Base-by-base conservation (phyloP, 2,329 filamentous ascomycete species). In the Fusarium drepaniforme region DNA sequence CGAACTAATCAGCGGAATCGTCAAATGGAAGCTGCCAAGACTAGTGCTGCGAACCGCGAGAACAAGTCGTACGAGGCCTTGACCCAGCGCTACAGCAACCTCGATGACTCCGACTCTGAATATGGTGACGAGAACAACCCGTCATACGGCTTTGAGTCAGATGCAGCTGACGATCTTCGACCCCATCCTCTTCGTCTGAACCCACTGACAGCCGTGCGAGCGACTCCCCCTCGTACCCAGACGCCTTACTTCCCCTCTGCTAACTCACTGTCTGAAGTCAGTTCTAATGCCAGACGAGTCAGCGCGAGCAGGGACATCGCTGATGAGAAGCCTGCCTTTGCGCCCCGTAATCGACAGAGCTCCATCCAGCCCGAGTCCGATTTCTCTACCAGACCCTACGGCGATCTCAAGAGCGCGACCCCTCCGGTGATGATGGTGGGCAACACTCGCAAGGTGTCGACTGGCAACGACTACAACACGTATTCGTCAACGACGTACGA, bases 331-430 rank as follows among this genome's bases (percentile, higher is more conserved):
- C 74, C 75, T 25, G 71, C 70, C 11, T 70, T 73, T 21, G 25
- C 70, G 44, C 66, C 79, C 42, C 75, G 81, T 42, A 78, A 82
- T 70, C 69, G 76, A 42, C 77, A 80, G 66, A 87, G 85, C 72
- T 87, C 86, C 56, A 88, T 89, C 71, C 88, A 89, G 78, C 75
- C 84, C 37, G 88, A 90, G 61, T 77, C 78, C 18, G 80, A 79
- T 56, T 90, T 91, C 79, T 88, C 85, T 77, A 81, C 88, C 12
- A 89, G 89, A 78, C 86, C 88, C n/a, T 92, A 92, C 74, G 89
- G 89, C n/a, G 86, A 89, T 59, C 83, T 92, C 56, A 87, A 85
- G 76, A 78, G 87, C 5, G 86, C 83, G 1, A 89, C 88, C 8
- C 88, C 89, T 33, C 90, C 90, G 0, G 79, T 90, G 16, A 85